Evolutionary conservation across 768 basidiomycete genomes (phyloP).

Genomic region (Mycena pura): DNA sequence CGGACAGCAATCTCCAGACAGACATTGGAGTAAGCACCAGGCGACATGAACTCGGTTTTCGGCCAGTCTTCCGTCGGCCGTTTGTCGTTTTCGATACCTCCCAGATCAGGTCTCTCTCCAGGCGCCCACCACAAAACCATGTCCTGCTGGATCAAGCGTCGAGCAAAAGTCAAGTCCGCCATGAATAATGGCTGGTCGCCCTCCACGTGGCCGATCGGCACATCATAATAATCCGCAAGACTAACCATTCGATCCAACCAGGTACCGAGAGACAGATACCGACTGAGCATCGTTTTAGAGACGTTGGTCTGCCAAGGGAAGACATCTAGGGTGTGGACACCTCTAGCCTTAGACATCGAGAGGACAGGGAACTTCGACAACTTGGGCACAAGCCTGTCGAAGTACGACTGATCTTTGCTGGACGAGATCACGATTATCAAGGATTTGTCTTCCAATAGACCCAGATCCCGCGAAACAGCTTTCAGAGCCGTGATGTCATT

Average conservation of each 20-base stretch:
- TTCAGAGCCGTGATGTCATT: constrained; percentile 83
- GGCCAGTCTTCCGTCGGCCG: constrained; percentile 78
- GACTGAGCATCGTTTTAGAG: constrained; percentile 80
- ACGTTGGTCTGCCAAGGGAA: constrained; percentile 92
- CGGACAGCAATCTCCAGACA: constrained; percentile 89
- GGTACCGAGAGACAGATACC: constrained; percentile 77
- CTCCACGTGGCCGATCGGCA: constrained; percentile 92
- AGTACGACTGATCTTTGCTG: constrained; percentile 81
- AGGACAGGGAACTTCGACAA: constrained; percentile 87
- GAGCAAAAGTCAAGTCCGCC: constrained; percentile 90
- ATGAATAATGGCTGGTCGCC: constrained; percentile 88
- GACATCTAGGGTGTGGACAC: constrained; percentile 74
- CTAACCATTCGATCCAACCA: constrained; percentile 85
- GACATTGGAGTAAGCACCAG: constrained; percentile 92
- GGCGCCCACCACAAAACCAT: constrained; percentile 97
- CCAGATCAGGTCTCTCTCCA: constrained; percentile 87
- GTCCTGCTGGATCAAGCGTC: constrained; percentile 86
- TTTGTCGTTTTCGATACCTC: constrained; percentile 89
- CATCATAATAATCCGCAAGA: constrained; percentile 89
- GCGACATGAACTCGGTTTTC: constrained; percentile 82
- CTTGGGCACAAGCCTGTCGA: constrained; percentile 73
- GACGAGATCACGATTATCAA: constrained; percentile 86
- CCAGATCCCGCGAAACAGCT: constrained; percentile 87
- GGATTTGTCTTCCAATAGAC: constrained; percentile 73
- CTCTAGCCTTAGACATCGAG: constrained; percentile 82